Base-by-base conservation (phyloP, 225 moss, liverwort and hornwort genomes). In the Physcomitrium patens region DNA sequence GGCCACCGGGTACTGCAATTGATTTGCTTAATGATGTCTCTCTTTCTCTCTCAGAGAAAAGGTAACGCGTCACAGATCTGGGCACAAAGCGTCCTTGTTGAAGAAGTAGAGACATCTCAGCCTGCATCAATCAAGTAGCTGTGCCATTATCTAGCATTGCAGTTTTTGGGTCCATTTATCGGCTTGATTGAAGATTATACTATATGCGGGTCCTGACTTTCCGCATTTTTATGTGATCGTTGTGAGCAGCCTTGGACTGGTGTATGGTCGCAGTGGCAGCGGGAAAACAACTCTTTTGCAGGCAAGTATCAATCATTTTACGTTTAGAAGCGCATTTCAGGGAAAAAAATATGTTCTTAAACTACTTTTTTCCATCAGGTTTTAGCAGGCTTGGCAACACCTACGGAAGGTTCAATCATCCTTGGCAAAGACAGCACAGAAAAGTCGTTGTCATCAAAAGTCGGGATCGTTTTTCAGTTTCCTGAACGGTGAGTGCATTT, bases 231-330 rank as follows among this genome's bases (percentile, higher is more conserved):
- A 72, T 77, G 70, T 81, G 70, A 28, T 73, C 79, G 67, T 70
- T 74, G 59, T 77, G 57, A 57, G 67, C 71, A 97, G 97, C 79
- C 80, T 99, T 70, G 95, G 95, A 78, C 77, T 99, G 67, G 63
- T 99, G 22, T 99, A 91, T 68, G 99, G 99, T 15, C 85, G 90
- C 42, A 99, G 99, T 85, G 99, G 99, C 69, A 99, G 99, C 84
- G 99, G 99, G 69, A 99, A 99, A 81, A 99, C 99, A 70, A 99
- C 99, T 76, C 86, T 99, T 65, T 63, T 97, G 72, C 97, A 97
- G 83, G 83, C 76, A 83, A 83, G 83, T 76, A 63, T 27, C 17
- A 28, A 72, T 68, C 68, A 51, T 67, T 71, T 43, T 44, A 63
- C 51, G 56, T 72, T 79, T 37, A 57, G 27, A 48, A 49, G 72